phyloP scores from a whole-genome alignment of 2,329 filamentous ascomycete genomes.

The Ceratocystis albifundus region DNA sequence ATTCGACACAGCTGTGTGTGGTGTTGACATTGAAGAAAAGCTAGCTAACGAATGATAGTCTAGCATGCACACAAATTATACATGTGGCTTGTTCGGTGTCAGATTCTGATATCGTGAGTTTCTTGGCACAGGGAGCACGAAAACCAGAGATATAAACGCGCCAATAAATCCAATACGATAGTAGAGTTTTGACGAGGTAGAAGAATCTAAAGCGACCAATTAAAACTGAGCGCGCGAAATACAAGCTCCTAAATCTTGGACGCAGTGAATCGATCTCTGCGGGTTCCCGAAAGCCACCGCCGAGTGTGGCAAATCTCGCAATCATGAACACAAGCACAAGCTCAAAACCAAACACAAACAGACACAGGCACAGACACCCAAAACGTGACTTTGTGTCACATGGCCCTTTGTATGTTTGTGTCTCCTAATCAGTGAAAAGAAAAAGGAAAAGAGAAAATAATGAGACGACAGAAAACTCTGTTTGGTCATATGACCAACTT shows the following conservation, averaged over 20 bases:
- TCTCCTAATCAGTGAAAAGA: not conserved
- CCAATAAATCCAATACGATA: not conserved
- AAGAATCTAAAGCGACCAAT: not conserved
- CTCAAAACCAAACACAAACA: not conserved
- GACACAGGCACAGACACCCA: conserved; percentile 4
- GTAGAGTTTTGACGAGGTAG: not conserved
- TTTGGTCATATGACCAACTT: conserved; percentile 14
- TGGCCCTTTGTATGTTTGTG: not conserved
- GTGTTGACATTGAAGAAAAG: not conserved
- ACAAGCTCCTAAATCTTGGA: not conserved
- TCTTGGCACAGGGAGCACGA: not conserved
- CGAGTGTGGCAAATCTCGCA: not conserved
- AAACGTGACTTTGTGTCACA: conserved; percentile 8
- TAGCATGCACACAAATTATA: not conserved
- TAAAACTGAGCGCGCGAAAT: not conserved
- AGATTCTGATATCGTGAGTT: conserved; percentile 3
- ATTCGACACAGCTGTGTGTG: not conserved
- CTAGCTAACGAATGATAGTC: not conserved
- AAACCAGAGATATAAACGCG: not conserved
- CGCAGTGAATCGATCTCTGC: not conserved
- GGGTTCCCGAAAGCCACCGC: not conserved
- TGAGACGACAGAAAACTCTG: conserved; percentile 11
- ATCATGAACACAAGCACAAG: not conserved
- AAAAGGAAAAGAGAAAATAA: not conserved
- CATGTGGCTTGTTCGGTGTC: not conserved